Evolutionary conservation across 257 asterid genomes (phyloP), one percentile per base, ranked within the genome.

Genomic region (Fraxinus excelsior): DNA sequence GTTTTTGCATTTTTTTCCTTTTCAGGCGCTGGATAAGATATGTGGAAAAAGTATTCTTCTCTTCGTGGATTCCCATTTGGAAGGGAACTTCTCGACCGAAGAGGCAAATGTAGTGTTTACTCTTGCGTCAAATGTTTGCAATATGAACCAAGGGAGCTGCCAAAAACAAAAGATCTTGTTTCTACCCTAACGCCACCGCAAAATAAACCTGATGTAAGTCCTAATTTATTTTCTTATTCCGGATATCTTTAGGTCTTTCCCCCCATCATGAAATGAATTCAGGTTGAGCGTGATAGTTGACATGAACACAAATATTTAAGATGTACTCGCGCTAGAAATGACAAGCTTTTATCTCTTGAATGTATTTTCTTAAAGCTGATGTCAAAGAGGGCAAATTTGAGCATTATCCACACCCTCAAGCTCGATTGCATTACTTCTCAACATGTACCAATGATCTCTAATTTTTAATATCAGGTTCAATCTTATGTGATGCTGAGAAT

Each of bases 81-180:
- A 95, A 88, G 98, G 98, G n/a, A 91, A 93, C 82, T 95, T 93
- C 88, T 90, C 96, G 74, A 83, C 89, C 70, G 98, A 93, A 87
- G 99, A 95, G 90, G 99, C 99, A 53, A 95, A 96, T 1, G 91
- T 85, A 29, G 99, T 95, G 72, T 89, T 95, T 78, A 96, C 89
- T 80, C 98, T 93, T 81, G 97, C 99, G 77, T 95, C 99, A 9
- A 88, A 83, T 93, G 99, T 85, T 85, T 95, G 85, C 96, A 95
- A 83, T 91, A 91, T 73, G 99, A 95, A 83, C 98, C 97, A 72
- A 89, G 96, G 86, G 99, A 95, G 82, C 94, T 97, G 67, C 99
- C 99, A 71, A 95, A 87, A 89, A 90, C 94, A 65, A 86, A 85
- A 72, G 97, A 95, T 82, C 95, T 95, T 64, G 94, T 95, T 74